A percentile compares a stretch with the other conserved stretches of the same genome.
Conservation (phyloP, 2,329 filamentous ascomycete genomes). For the Fusarium poae region DNA sequence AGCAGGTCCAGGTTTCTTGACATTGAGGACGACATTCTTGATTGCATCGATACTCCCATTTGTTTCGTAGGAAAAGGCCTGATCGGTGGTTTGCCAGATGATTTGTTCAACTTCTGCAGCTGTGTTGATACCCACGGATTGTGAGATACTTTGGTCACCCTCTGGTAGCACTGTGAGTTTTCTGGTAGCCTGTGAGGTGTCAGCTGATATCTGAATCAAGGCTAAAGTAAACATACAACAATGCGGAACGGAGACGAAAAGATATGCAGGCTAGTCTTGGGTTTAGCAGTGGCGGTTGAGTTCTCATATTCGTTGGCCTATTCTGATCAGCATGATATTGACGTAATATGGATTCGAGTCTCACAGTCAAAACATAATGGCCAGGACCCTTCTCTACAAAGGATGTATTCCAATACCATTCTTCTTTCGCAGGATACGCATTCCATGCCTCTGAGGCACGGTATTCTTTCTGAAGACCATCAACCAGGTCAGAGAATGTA, state of each 20-base stretch:
- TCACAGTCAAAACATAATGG: not conserved
- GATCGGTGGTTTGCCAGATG: slow-evolving; percentile 9
- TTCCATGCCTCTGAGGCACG: slow-evolving; percentile 6
- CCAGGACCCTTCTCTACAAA: not conserved
- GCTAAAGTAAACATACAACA: not conserved
- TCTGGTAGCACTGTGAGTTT: not conserved
- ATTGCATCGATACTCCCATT: not conserved
- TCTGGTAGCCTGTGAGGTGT: not conserved
- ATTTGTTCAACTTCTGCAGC: not conserved
- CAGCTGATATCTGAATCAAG: fast-evolving
- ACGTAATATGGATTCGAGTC: fast-evolving
- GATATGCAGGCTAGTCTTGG: slow-evolving; percentile 3
- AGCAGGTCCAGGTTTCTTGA: slow-evolving; percentile 1
- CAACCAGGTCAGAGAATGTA: not conserved
- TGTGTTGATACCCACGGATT: not conserved
- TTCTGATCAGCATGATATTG: fast-evolving
- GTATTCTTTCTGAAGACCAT: slow-evolving; percentile 8
- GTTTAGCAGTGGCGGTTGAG: not conserved
- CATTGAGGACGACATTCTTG: slow-evolving; percentile 10
- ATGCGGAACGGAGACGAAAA: slow-evolving; percentile 8
- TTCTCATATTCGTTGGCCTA: not conserved
- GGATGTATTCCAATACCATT: slow-evolving; percentile 5
- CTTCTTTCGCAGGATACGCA: not conserved
- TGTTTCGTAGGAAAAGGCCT: not conserved
- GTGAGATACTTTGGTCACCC: not conserved